Conservation (phyloP, 2,329 filamentous ascomycete genomes). For the Pseudogymnoascus sp. region DNA sequence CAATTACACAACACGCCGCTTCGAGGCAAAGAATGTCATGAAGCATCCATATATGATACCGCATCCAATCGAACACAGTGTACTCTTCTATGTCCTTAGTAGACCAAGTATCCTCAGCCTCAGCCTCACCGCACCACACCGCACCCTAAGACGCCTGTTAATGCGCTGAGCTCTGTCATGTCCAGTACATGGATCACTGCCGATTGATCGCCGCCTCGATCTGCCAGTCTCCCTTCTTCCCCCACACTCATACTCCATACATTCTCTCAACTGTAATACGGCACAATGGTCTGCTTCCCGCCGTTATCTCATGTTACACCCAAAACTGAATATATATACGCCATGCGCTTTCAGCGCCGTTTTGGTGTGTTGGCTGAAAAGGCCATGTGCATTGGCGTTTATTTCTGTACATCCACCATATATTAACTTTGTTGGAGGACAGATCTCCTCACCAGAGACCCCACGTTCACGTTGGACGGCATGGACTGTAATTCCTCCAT, state of each 20-base stretch:
- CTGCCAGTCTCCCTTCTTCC: background rate
- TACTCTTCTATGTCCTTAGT: background rate
- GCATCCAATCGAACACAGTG: conserved; percentile 1
- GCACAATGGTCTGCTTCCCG: background rate
- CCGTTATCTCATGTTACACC: background rate
- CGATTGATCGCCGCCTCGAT: background rate
- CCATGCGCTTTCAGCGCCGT: background rate
- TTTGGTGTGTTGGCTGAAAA: background rate
- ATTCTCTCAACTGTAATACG: background rate
- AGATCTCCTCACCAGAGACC: conserved; percentile 1
- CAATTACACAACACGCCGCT: background rate
- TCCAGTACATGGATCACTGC: background rate
- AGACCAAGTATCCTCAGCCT: background rate
- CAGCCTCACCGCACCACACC: background rate
- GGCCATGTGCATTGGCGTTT: background rate
- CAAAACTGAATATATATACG: background rate
- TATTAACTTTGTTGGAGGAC: background rate
- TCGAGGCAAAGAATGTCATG: background rate
- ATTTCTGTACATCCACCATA: background rate
- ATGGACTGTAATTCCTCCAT: background rate
- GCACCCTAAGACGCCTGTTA: background rate
- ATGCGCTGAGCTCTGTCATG: background rate
- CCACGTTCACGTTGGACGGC: background rate
- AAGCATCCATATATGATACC: background rate
- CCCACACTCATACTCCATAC: background rate